Conservation (phyloP, 2,329 filamentous ascomycete genomes). For the Verticillium zaregamsianum region DNA sequence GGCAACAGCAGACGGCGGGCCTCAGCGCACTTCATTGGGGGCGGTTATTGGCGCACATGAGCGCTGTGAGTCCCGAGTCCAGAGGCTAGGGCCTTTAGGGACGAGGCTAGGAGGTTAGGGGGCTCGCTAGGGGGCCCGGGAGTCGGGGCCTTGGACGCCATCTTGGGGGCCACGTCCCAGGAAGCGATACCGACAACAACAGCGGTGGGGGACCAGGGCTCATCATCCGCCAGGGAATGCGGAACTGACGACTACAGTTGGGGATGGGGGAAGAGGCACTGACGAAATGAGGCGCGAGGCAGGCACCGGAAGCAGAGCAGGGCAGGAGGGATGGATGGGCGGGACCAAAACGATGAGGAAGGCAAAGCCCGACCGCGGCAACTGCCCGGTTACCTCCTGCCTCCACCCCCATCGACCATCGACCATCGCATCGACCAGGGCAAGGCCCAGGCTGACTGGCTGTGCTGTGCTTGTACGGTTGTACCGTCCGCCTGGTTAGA, state of each 20-base stretch:
- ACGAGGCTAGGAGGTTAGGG: background rate
- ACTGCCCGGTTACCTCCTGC: background rate
- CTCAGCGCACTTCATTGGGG: background rate
- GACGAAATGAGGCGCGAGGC: too few relatives aligned
- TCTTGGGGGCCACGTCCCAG: background rate
- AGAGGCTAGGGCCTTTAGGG: background rate
- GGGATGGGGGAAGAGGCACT: too few relatives aligned
- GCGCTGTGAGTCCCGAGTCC: background rate
- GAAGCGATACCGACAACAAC: too few relatives aligned
- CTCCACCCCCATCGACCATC: background rate
- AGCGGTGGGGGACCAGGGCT: too few relatives aligned
- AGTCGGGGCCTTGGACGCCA: background rate
- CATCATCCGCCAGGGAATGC: too few relatives aligned
- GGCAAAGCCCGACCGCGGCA: background rate
- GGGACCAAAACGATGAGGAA: background rate
- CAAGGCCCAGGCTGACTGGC: background rate
- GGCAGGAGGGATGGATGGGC: background rate
- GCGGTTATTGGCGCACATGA: background rate
- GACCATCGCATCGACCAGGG: background rate
- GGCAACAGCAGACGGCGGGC: background rate
- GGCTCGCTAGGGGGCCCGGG: background rate
- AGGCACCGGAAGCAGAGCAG: too few relatives aligned
- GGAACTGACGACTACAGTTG: too few relatives aligned
- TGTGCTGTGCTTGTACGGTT: background rate
- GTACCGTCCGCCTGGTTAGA: background rate